Base-by-base conservation (phyloP, 2,329 filamentous ascomycete genomes). In the Phialophora chinensis region DNA sequence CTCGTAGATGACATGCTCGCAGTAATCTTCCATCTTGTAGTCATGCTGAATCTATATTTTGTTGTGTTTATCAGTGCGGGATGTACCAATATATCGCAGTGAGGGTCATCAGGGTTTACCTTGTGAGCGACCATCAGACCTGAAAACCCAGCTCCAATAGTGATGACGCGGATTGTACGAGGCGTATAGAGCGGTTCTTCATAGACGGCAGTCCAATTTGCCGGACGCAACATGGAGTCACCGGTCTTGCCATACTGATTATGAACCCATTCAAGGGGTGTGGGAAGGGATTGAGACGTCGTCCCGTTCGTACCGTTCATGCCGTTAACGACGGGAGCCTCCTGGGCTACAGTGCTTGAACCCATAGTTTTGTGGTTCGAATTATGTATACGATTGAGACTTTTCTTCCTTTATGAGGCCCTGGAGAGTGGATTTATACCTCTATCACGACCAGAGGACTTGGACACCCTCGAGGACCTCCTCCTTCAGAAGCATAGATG, bases 121-220 rank as follows among this genome's bases (percentile, higher is more conserved):
- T 77, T 73, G 54, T 80, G 76, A 23, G 75, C 77, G 14, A 75
- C 68, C 20, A 79, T 67, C 35, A 80, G 78, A 1, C 79, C 79
- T 4, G 77, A 79, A 14, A 79, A 75, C 0, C 79, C 79, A 8
- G 77, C 77, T 7, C 79, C 79, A 31, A 80, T 61, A 35, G 29
- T 61, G 47, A 61, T 66, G 27, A 72, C 67, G 4, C 65, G 57
- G 1, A 72, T 38, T 54, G 64, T 71, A 17, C 44, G 44, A 49
- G 44, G 44, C 44, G 44, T 49, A 49, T 49, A 49, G 44, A 49
- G 44, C 10, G 44, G 44, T 23, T 23, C 44, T 5, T 49, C 44
- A 49, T 49, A 49, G 44, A 49, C 4, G 17, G 44, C 14, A 49
- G 44, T 49, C 44, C 44, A 49, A 14, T 49, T 49, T 20, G 44